Evolutionary conservation across 495 filamentous ascomycete species (phyloP).

Genomic region (Hypoxylon intermedium): DNA sequence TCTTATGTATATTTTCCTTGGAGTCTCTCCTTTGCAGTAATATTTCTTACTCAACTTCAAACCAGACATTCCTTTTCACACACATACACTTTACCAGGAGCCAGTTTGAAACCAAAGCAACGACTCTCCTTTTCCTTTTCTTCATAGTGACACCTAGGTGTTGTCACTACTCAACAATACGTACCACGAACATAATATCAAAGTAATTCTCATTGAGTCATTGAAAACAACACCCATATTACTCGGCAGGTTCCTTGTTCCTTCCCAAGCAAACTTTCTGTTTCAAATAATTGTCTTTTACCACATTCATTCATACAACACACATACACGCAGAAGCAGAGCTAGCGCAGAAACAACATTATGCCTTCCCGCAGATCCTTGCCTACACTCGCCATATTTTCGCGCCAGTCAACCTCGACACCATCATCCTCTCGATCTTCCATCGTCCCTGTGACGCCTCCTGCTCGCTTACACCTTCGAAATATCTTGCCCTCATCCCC

Average conservation of each 20-base stretch:
- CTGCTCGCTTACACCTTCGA: slow-evolving; percentile 42
- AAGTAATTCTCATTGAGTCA: slow-evolving; percentile 5
- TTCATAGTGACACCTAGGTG: slow-evolving; percentile 3
- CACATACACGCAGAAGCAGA: background rate
- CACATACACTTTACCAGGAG: slow-evolving; percentile 12
- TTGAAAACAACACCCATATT: no score
- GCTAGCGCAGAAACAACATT: background rate
- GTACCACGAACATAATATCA: background rate
- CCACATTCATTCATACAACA: slow-evolving; percentile 10
- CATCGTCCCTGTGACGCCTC: slow-evolving; percentile 28
- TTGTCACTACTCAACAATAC: background rate
- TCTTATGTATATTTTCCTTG: slow-evolving; percentile 18
- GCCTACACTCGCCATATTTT: slow-evolving; percentile 29
- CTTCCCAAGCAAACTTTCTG: slow-evolving; percentile 18
- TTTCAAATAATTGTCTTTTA: slow-evolving; percentile 8
- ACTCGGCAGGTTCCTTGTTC: no score
- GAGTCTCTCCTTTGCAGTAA: slow-evolving; percentile 6
- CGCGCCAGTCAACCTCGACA: slow-evolving; percentile 1
- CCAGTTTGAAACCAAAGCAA: slow-evolving; percentile 6
- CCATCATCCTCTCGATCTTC: background rate
- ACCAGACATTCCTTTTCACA: slow-evolving; percentile 8
- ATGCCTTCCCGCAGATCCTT: slow-evolving; percentile 31
- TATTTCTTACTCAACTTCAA: background rate
- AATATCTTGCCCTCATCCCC: slow-evolving; percentile 36
- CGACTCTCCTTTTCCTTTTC: background rate